Percentiles rank a stretch among this genome's conserved stretches.
phyloP scores from a whole-genome alignment of 2,329 filamentous ascomycete genomes.

The Apiospora aurea region DNA sequence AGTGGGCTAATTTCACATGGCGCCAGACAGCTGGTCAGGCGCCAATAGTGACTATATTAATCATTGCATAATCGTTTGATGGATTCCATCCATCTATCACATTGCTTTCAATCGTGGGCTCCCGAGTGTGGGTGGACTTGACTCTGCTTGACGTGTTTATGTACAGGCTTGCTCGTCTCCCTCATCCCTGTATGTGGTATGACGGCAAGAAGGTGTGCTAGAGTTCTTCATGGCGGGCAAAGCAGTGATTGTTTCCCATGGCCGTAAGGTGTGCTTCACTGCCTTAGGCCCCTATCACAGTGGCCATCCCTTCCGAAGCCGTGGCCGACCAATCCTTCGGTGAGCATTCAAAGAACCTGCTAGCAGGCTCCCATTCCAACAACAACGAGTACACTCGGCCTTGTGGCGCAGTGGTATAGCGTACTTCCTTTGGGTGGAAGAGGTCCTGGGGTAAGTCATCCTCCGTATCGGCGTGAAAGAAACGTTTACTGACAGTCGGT shows the following conservation, averaged over 20 bases:
- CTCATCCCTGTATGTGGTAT: too few species aligned
- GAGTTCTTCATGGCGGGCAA: too few species aligned
- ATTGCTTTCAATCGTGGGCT: background rate
- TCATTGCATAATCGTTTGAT: too few species aligned
- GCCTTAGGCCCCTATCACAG: background rate
- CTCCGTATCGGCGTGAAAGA: slow-evolving; percentile 2
- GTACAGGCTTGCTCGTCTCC: too few species aligned
- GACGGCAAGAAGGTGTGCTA: too few species aligned
- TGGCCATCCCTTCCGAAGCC: background rate
- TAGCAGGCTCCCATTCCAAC: background rate
- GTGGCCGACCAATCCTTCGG: background rate
- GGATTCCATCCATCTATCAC: too few species aligned
- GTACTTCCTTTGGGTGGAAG: slow-evolving; percentile 21
- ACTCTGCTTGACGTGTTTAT: too few species aligned
- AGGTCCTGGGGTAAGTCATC: slow-evolving; percentile 25
- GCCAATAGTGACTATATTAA: too few species aligned
- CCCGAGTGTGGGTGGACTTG: too few species aligned
- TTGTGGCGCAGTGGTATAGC: slow-evolving; percentile 24
- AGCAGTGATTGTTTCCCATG: background rate
- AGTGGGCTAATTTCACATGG: too few species aligned
- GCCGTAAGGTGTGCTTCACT: too few species aligned
- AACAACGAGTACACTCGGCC: slow-evolving; percentile 6
- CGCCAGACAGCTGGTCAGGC: too few species aligned
- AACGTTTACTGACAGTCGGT: background rate
- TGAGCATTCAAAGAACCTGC: background rate